Base-by-base conservation (phyloP, 352 stramenopile species). In the Pythium volutum region DNA sequence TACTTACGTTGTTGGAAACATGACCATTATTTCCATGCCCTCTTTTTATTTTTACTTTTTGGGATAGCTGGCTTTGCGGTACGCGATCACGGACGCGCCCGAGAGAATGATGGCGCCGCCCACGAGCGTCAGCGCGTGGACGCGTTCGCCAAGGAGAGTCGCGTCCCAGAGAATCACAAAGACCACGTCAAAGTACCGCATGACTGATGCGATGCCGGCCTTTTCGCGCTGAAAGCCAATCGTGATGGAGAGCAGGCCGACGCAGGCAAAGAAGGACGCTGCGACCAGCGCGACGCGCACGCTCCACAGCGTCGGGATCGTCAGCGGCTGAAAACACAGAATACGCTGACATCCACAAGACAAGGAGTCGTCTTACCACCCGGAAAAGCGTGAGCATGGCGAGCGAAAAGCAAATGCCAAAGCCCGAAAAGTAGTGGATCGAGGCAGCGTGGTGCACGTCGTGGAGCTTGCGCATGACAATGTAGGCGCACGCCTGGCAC, bases 161-260 rank as follows among this genome's bases (percentile, higher is more conserved):
- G 57, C 69, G 59, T 87, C 80, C 56, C 72, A 70, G 12, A 77
- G 53, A 54, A 88, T 74, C 48, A 90, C 78, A 46, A 87, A 90
- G 4, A 90, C 55, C 33, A 90, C 73, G 66, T 90, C 75, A 45
- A 87, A 81, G 64, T 88, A 86, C 27, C 71, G 67, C 77, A 90
- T 84, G 57, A 87, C 76, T 2, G 76, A 87, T 4, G 69, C 78
- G 49, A 90, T 76, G 16, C 76, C 80, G 0, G 76, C 76, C 43
- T 82, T 78, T 34, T 84, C 80, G 0, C 67, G 67, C 70, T 90
- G 76, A 38, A 87, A 81, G 18, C 80, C 77, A 16, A 74, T 71
- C 14, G 80, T 82, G 42, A 86, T 62, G 48, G 80, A 81, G 43
- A 84, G 54, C 48, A 80, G 64, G 0, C 76, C 78, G 25, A 90